Evolutionary conservation across 352 stramenopile genomes (phyloP).

Genomic region (Phytophthora agathidicida): DNA sequence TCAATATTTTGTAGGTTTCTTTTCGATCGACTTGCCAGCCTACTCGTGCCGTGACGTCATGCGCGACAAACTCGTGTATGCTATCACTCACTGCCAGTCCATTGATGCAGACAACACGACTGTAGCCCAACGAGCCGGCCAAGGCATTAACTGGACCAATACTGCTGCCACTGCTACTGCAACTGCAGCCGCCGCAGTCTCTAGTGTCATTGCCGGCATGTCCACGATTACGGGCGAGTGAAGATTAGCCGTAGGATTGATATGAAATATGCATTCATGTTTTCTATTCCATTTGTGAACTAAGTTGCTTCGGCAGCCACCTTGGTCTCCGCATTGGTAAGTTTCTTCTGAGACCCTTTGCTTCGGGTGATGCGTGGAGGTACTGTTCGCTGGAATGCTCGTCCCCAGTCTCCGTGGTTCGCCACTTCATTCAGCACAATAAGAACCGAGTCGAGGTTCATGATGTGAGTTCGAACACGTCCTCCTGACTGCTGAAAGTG

Average conservation of each 20-base stretch:
- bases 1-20: slow-evolving; percentile 62
- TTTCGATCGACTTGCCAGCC: slow-evolving; percentile 85
- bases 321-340: neutral
- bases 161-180: slow-evolving; percentile 35
- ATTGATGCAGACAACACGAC: slow-evolving; percentile 91
- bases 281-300: slow-evolving; percentile 14
- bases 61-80: slow-evolving; percentile 86
- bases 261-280: slow-evolving; percentile 17
- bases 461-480: slow-evolving; percentile 58
- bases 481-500: slow-evolving; percentile 28
- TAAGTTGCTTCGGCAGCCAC: neutral
- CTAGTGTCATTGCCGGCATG: slow-evolving; percentile 68
- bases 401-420: slow-evolving; percentile 71
- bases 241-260: slow-evolving; percentile 6
- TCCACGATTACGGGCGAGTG: slow-evolving; percentile 28
- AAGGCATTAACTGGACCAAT: slow-evolving; percentile 88
- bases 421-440: slow-evolving; percentile 73
- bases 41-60: slow-evolving; percentile 83
- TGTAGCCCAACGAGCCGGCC: slow-evolving; percentile 83
- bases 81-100: slow-evolving; percentile 88
- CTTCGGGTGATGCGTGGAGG: slow-evolving; percentile 52
- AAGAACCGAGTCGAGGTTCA: slow-evolving; percentile 85
- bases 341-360: slow-evolving; percentile 20
- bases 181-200: slow-evolving; percentile 60
- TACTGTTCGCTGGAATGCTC: slow-evolving; percentile 62